Conservation (phyloP, 106 monocot species). For the Dendrobium huoshanense region DNA sequence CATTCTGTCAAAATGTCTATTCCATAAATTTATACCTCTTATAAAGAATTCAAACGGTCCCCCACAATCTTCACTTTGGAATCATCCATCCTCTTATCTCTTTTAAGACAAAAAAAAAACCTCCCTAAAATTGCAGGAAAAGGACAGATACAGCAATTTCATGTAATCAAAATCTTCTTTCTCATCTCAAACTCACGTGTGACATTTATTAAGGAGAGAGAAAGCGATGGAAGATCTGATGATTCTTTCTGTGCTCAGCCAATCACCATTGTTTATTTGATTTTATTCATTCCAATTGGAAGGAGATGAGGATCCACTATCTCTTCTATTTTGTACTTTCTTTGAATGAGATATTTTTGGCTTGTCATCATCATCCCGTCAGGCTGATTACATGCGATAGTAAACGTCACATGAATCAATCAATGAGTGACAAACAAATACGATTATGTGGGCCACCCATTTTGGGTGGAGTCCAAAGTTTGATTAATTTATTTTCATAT, state of each 20-base stretch:
- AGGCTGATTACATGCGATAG: background rate
- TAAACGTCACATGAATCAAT: background rate
- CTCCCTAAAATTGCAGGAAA: background rate
- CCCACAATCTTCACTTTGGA: background rate
- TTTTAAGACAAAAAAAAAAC: background rate
- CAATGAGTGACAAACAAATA: background rate
- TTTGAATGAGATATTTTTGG: background rate
- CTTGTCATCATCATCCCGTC: background rate
- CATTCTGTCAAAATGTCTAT: background rate
- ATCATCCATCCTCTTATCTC: background rate
- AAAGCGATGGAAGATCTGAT: background rate
- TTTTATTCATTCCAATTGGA: background rate
- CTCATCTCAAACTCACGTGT: constrained; percentile 1
- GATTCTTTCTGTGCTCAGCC: background rate
- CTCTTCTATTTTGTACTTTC: background rate
- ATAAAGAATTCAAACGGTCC: background rate
- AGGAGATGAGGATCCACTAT: background rate
- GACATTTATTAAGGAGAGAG: constrained; percentile 5
- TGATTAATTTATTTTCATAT: too few species aligned
- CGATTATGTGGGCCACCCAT: background rate
- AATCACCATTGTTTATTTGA: background rate
- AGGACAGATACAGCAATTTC: background rate
- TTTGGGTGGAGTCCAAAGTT: background rate
- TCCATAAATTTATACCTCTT: background rate
- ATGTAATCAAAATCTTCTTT: background rate